Base-by-base conservation (phyloP, 176 grass and related monocot genomes). In the Areca catechu region DNA sequence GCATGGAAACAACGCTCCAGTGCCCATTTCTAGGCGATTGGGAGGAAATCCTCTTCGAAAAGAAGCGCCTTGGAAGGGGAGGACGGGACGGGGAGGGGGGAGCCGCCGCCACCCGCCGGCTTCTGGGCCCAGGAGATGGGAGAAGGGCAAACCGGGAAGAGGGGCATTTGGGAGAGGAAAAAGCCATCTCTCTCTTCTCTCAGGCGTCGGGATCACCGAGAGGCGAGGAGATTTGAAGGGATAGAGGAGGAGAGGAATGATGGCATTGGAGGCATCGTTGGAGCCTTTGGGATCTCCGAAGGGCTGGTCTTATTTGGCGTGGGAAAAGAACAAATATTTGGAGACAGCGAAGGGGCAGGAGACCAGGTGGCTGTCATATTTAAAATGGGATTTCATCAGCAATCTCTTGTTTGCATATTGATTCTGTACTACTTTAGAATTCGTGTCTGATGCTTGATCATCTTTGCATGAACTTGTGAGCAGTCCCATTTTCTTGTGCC, bases 261-360 rank as follows among this genome's bases (percentile, higher is more conserved):
- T n/a, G n/a, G 67, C 72, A 73, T 86, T 61, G 73, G 83, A 74
- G 63, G 56, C 73, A 86, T 86, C 77, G 10, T 73, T 76, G 58
- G 47, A 34, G 48, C 58, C 77, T 73, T 77, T 77, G 77, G 66
- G 69, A 77, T 73, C 25, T 54, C 77, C 73, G 77, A 86, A 34
- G 77, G 77, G 3, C 9, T 43, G 34, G 34, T 43, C 10, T 43
- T 43, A 2, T 12, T 12, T 43, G 10, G 34, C 34, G 34, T 3
- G 0, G 1, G 7, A 34, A 12, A 43, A 12, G 34, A 1, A 43
- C 1, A 43, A 43, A 43, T 43, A 2, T 43, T 43, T 43, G 10
- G 34, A 43, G 34, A 43, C 10, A 14, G 34, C 12, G 34, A 43
- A 43, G 9, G 34, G 34, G 10, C 34, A 43, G 34, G 3, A 12